A percentile compares a stretch with the other conserved stretches of the same genome.
phyloP scores from a whole-genome alignment of 768 basidiomycete species.

The Tricholoma matsutake region DNA sequence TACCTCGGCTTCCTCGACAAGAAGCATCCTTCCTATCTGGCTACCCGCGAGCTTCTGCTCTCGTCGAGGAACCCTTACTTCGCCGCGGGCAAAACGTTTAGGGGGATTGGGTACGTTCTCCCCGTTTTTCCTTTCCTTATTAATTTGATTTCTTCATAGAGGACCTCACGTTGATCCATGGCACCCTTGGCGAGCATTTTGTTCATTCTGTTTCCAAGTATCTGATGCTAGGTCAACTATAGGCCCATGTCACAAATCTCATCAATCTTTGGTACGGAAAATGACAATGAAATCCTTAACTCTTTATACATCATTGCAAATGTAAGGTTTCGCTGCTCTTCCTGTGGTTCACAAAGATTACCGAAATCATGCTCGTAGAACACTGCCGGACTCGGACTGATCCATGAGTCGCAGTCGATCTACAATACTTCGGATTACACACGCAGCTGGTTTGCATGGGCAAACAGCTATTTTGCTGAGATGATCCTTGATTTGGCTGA shows the following conservation, averaged over 20 bases:
- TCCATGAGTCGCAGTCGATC: conserved; percentile 72
- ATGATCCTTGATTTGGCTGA: conserved; percentile 76
- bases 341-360: not conserved
- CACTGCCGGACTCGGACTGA: conserved; percentile 70
- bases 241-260: conserved; percentile 83
- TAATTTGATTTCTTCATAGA: conserved; percentile 31
- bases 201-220: not conserved
- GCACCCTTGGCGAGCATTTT: conserved; percentile 57
- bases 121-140: not conserved
- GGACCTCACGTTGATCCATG: conserved; percentile 73
- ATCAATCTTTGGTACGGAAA: conserved; percentile 69
- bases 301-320: conserved; percentile 66
- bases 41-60: conserved; percentile 60
- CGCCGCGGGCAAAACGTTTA: conserved; percentile 58
- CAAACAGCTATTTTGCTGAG: conserved; percentile 80
- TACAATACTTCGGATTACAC: conserved; percentile 57
- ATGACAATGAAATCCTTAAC: conserved; percentile 64
- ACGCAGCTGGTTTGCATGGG: conserved; percentile 81
- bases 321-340: conserved; percentile 37
- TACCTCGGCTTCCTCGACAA: conserved; percentile 76
- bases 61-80: conserved; percentile 71
- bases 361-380: conserved; percentile 40
- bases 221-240: not conserved
- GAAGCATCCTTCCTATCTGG: conserved; percentile 52
- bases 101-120: conserved; percentile 59